Conservation (phyloP, 2,329 filamentous ascomycete genomes). For the Fragosphaeria purpurea region DNA sequence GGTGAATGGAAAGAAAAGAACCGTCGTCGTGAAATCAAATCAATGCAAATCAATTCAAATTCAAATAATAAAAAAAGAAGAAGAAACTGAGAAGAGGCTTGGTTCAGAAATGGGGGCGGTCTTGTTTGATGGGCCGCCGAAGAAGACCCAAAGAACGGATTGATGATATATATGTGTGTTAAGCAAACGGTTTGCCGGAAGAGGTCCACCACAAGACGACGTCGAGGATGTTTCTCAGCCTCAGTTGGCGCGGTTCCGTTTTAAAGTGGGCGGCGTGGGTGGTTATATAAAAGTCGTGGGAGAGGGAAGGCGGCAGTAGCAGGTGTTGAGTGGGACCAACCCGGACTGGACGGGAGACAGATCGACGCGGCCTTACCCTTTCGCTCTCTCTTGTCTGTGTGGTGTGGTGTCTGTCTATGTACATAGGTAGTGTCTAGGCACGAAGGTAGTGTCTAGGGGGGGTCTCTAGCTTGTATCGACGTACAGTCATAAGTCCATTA, state of each 20-base stretch:
- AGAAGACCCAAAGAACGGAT: background rate
- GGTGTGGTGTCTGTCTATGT: background rate
- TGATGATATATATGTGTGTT: constrained; percentile 8
- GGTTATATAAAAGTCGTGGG: constrained; percentile 7
- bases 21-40: too few relatives aligned
- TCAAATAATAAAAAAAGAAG: too few relatives aligned
- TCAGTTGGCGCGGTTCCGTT: constrained; percentile 4
- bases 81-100: too few relatives aligned
- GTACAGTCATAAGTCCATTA: too few relatives aligned
- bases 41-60: too few relatives aligned
- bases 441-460: background rate
- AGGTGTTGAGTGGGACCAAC: constrained; percentile 4
- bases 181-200: background rate
- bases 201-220: background rate
- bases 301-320: constrained; percentile 5
- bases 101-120: too few relatives aligned
- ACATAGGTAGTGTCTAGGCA: too few relatives aligned
- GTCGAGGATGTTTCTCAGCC: constrained; percentile 10
- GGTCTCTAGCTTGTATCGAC: background rate
- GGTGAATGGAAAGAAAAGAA: too few relatives aligned
- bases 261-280: constrained; percentile 4
- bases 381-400: background rate
- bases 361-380: background rate
- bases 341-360: background rate
- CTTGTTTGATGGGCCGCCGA: too few relatives aligned